Evolutionary conservation across 768 basidiomycete species (phyloP).

Genomic region (Mrakia frigida): DNA sequence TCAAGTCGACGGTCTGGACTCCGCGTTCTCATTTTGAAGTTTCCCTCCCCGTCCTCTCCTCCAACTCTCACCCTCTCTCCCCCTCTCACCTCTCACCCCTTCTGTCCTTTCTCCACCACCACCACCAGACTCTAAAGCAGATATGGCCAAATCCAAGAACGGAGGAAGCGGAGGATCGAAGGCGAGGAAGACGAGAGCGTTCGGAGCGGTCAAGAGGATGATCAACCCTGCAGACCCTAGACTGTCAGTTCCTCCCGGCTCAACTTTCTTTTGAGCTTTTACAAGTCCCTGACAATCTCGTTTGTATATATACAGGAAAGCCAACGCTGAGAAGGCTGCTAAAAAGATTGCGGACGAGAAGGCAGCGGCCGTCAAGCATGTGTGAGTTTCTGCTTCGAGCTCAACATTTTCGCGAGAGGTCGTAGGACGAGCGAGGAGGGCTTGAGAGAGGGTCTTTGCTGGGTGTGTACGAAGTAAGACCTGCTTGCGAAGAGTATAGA

Average conservation of each 20-base stretch:
- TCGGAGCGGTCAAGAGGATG: constrained; percentile 88
- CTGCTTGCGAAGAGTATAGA: too few species aligned
- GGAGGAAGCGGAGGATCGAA: constrained; percentile 44
- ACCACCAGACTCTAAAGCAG: not conserved
- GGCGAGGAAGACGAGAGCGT: constrained; percentile 90
- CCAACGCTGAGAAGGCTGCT: constrained; percentile 43
- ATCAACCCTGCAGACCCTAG: constrained; percentile 89
- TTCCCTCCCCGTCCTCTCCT: not conserved
- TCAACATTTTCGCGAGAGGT: not conserved
- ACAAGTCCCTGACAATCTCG: not conserved
- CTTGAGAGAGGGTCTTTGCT: not conserved
- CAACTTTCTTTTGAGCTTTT: not conserved
- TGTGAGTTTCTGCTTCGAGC: constrained; percentile 55
- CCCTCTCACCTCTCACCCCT: not conserved
- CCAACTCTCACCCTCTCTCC: not conserved
- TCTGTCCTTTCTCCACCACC: not conserved
- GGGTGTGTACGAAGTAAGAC: too few species aligned
- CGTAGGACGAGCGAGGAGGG: not conserved
- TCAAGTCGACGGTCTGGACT: too few species aligned
- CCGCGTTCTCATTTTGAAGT: too few species aligned
- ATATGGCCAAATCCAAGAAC: constrained; percentile 9
- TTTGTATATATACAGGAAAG: constrained; percentile 56
- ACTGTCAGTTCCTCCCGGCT: constrained; percentile 55
- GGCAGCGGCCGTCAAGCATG: constrained; percentile 50
- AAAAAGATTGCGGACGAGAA: constrained; percentile 71